Evolutionary conservation across 129 eudicot species (phyloP), one percentile per base, ranked within the genome.

Genomic region (Erigeron canadensis): DNA sequence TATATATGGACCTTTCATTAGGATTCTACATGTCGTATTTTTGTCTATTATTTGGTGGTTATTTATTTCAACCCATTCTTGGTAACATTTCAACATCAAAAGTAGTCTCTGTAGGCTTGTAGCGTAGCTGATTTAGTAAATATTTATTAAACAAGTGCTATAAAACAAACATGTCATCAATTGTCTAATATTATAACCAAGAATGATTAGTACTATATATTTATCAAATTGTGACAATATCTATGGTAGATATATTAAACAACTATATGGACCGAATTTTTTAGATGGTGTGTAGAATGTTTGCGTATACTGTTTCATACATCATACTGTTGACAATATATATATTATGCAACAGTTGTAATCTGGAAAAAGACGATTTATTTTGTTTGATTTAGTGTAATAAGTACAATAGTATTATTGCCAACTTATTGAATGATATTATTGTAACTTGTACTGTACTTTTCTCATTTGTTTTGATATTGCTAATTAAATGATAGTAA

Each of bases 41-140:
- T 68, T 67, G 59, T 67, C 58, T 23, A 50, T 48, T 47, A 28
- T 28, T 28, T 28, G 34, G 41, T 67, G 34, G 70, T 34, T 48
- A 68, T 37, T 13, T 28, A 10, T 53, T 48, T 69, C 72, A 67
- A 67, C 54, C 59, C 22, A 67, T 44, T 48, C 17, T 69, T 13
- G 73, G 73, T 69, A 69, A 51, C 73, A 69, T 63, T n/a, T 63
- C 69, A 21, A 63, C 69, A 63, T 63, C 69, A 63, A 12, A 63
- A 41, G 34, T 8, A 48, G 50, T 16, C 68, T 38, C 8, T 47
- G 34, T 8, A 48, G 50, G 9, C 68, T 38, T 17, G 68, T 40
- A 11, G 28, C 48, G 40, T n/a, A 63, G 51, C 69, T 40, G 47
- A 48, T 16, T 15, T 15, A 1, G 37, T 5, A 61, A 37, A 61